Base-by-base conservation (phyloP, 2,329 filamentous ascomycete genomes). In the Claviceps africana region DNA sequence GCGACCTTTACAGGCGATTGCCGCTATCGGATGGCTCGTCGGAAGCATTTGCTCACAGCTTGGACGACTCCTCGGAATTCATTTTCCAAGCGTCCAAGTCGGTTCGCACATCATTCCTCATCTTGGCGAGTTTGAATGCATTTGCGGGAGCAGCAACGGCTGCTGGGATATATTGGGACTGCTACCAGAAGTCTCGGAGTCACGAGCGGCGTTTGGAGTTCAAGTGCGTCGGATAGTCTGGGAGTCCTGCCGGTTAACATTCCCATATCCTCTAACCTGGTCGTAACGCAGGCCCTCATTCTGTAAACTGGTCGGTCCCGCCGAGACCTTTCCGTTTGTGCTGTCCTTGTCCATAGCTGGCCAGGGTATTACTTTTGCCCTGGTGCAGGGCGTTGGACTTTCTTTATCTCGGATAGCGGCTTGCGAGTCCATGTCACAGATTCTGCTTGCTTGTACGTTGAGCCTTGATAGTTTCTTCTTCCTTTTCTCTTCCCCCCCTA, bases 41-140 rank as follows among this genome's bases (percentile, higher is more conserved):
- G 6, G 47, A 46, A 8, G 66, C 62, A 33, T 67, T 67, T 51
- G 55, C 57, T 33, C 65, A 64, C 53, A 59, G 60, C 54, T 55
- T 60, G 58, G 78, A 75, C 60, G 65, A 67, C 33, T 72, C 73
- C 6, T 69, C 70, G 40, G 64, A 70, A 40, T 63, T 77, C 55
- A 71, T 76, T 58, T 76, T 79, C 56, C 71, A 72, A 31, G 70
- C 73, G 17, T 73, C 73, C 56, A 79, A 74, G 59, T 81, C 78
- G 35, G 71, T 81, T 59, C 72, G 81, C 57, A 80, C 76, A 19
- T 81, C 79, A 25, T 78, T 77, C 44, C 75, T 83, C 52, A 78
- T 82, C 54, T 70, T 83, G 51, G 75, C 79, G 37, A 66, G 71
- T 52, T 82, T 83, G 67, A 84, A 83, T 62, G 71, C 77, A 22